A percentile compares a stretch with the other conserved stretches of the same genome.
Evolutionary conservation across 1,284 basidiomycete genomes (phyloP).

Genomic region (Naganishia cerealis): DNA sequence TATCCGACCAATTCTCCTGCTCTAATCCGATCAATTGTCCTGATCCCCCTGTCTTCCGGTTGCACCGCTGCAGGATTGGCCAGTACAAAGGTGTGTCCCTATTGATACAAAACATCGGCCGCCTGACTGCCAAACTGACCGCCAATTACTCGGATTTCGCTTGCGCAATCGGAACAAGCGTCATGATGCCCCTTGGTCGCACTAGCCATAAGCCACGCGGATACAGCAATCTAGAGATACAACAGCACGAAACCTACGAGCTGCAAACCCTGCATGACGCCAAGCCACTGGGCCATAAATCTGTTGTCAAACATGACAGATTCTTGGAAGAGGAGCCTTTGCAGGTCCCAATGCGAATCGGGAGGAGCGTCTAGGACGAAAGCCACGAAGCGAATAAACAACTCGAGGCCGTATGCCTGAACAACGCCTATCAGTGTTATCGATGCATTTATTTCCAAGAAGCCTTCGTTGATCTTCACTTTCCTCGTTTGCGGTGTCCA

Average conservation of each 20-base stretch:
- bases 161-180: too few species aligned
- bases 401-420: conserved; percentile 5
- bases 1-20: too few species aligned
- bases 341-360: not conserved
- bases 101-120: too few species aligned
- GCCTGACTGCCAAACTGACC: too few species aligned
- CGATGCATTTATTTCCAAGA: not conserved
- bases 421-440: not conserved
- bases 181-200: too few species aligned
- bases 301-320: conserved; percentile 28
- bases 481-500: conserved; percentile 39
- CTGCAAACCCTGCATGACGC: conserved; percentile 23
- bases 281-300: conserved; percentile 25
- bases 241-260: conserved; percentile 11
- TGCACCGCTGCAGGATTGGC: too few species aligned
- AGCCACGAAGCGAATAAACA: not conserved
- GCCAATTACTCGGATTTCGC: too few species aligned
- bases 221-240: conserved; percentile 1
- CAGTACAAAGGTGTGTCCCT: too few species aligned
- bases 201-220: too few species aligned
- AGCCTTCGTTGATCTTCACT: conserved; percentile 31
- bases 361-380: not conserved
- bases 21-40: too few species aligned
- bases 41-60: too few species aligned
- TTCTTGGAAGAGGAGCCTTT: conserved; percentile 8